Evolutionary conservation across 257 asterid species (phyloP).

Genomic region (Lycium ferocissimum): DNA sequence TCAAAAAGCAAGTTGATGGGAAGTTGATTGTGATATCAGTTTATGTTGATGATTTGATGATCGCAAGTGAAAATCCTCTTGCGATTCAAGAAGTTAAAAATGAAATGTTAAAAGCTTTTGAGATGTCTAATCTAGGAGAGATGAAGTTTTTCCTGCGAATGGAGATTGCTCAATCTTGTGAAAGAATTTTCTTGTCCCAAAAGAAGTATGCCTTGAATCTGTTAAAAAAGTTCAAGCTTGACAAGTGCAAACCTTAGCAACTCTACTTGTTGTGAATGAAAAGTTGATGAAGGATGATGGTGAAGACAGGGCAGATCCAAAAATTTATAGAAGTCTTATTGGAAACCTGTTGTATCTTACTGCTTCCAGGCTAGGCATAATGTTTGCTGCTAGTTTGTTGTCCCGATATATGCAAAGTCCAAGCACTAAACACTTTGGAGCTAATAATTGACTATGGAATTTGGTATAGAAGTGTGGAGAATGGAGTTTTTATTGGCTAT

Average conservation of each 20-base stretch:
- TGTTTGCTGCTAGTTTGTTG: no score
- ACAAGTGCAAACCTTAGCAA: neutral
- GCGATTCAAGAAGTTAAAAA: no score
- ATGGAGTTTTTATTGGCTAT: neutral
- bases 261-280: neutral
- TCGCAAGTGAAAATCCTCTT: neutral
- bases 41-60: neutral
- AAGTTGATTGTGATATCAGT: neutral
- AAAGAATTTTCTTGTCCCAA: neutral
- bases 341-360: no score
- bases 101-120: neutral
- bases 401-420: neutral
- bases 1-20: no score
- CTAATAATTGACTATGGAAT: neutral
- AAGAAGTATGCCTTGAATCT: neutral
- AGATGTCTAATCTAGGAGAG: neutral
- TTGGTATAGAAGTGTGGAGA: no score
- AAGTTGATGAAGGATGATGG: neutral
- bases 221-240: neutral
- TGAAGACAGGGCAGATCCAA: neutral
- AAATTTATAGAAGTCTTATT: no score
- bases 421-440: no score
- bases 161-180: neutral
- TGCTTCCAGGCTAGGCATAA: neutral
- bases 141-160: neutral